Evolutionary conservation across 2,329 filamentous ascomycete genomes (phyloP), one percentile per base, ranked within the genome.

Genomic region (Scytalidium lignicola): DNA sequence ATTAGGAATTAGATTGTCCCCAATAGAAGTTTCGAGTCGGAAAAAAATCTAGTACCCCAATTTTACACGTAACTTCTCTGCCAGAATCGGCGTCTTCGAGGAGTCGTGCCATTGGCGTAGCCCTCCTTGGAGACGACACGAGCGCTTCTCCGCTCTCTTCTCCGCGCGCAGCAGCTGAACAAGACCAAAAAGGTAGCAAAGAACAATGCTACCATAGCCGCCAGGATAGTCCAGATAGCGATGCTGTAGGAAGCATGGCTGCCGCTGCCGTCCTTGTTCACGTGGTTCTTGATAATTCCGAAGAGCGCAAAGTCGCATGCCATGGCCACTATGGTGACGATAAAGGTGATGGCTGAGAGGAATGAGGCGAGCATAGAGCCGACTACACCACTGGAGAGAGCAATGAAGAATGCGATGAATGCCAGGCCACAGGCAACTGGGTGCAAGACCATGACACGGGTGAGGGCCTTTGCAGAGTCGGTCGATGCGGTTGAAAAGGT

Each of bases 361-460:
- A 79, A 46, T 1, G 75, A 68, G 2, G 76, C 77, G 26, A 77
- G 54, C 19, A 83, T 63, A 0, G 76, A 75, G 53, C 78, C 79
- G 43, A 73, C 56, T 44, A 77, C 51, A 51, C 77, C 76, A 2
- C 78, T 67, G 52, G 74, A 74, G 29, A 79, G 59, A 42, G 74
- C 74, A 44, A 82, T 67, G 43, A 81, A 59, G 65, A 82, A 82
- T 51, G 79, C 76, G 53, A 83, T 68, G 67, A 83, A 83, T 57
- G 74, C 69, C 2, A 83, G 63, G 48, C 68, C 79, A 51, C 73
- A 72, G n/a, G 73, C 78, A 58, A 85, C 67, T 22, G 82, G 79
- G 67, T 85, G 81, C 51, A 85, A 72, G 46, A 85, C 65, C 78
- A 85, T 79, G 53, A 78, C 76, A 54, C 71, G 69, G 40, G 80